Percentiles rank a stretch among this genome's conserved stretches.
These are phyloP conservation scores for Diversispora eburnea DNA, from an alignment of 192 early-diverging fungal genomes.

Conservation along the genomic window DNA sequence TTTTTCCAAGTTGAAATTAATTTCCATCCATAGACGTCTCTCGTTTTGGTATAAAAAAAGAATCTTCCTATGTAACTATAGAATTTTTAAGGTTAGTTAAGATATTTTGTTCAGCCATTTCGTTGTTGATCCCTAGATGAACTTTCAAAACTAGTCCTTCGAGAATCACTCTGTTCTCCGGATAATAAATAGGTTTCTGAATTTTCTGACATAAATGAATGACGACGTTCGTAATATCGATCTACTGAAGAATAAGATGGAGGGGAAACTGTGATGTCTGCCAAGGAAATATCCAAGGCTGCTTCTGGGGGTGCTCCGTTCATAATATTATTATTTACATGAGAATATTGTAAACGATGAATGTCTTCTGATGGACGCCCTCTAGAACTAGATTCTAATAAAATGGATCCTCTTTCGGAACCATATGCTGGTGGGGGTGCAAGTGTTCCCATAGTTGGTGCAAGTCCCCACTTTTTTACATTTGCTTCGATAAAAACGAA, in stretches of 20 bases:
- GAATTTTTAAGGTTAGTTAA: no score
- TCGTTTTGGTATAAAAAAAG: no score
- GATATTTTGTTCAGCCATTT: conserved; percentile 1
- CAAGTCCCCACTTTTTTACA: conserved; percentile 80
- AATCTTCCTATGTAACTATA: no score
- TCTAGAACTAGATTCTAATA: conserved; percentile 47
- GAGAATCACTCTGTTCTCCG: conserved; percentile 25
- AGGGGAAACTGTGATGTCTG: conserved; percentile 38
- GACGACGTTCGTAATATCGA: conserved; percentile 14
- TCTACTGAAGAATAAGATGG: conserved; percentile 42
- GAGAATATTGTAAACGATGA: conserved; percentile 11
- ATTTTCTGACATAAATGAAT: conserved; percentile 16
- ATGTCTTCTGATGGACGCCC: conserved; percentile 25
- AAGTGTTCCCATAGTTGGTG: conserved; percentile 63
- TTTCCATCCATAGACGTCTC: no score
- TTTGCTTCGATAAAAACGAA: conserved; percentile 85
- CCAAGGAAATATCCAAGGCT: conserved; percentile 30
- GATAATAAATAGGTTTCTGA: conserved; percentile 23
- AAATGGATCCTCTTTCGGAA: conserved; percentile 61
- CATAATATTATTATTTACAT: conserved; percentile 6
- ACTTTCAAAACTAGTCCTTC: conserved; percentile 26
- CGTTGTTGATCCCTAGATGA: conserved; percentile 18
- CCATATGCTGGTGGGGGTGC: conserved; percentile 77
- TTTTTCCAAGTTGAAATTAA: no score
- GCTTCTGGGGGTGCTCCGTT: conserved; percentile 11